Evolutionary conservation across 2,329 filamentous ascomycete species (phyloP).

Genomic region (Daldinia sp.): DNA sequence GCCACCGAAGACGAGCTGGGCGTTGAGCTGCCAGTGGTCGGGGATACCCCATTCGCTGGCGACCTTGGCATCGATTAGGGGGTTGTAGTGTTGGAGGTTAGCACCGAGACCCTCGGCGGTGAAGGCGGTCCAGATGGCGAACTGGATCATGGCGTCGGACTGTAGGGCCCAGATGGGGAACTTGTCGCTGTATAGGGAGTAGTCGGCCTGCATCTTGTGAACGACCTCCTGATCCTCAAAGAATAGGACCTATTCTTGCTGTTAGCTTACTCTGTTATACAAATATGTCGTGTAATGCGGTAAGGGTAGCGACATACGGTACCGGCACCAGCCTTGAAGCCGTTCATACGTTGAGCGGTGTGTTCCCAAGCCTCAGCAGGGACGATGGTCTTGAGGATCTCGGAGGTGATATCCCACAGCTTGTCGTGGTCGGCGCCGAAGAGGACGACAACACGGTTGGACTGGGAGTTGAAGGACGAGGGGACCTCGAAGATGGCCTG

Average conservation of each 20-base stretch:
- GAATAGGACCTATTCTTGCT: slow-evolving; percentile 71
- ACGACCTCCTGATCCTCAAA: slow-evolving; percentile 79
- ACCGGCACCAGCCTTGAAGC: slow-evolving; percentile 77
- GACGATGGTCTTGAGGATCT: slow-evolving; percentile 73
- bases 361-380: slow-evolving; percentile 68
- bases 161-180: slow-evolving; percentile 82
- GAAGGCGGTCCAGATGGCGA: slow-evolving; percentile 80
- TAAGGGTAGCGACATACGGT: slow-evolving; percentile 62
- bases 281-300: not conserved
- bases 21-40: slow-evolving; percentile 76
- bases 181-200: slow-evolving; percentile 77
- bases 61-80: slow-evolving; percentile 79
- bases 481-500: slow-evolving; percentile 74
- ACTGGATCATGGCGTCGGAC: slow-evolving; percentile 83
- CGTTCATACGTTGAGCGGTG: slow-evolving; percentile 52
- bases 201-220: slow-evolving; percentile 71
- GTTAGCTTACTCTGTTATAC: not conserved
- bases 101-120: slow-evolving; percentile 85
- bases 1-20: slow-evolving; percentile 86
- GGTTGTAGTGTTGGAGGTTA: slow-evolving; percentile 95
- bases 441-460: slow-evolving; percentile 79
- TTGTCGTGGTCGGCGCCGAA: slow-evolving; percentile 84
- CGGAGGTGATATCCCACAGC: slow-evolving; percentile 79
- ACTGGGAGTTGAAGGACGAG: slow-evolving; percentile 89
- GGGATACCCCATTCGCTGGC: slow-evolving; percentile 74